Evolutionary conservation across 371 early-diverging fungal species (phyloP), one percentile per base, ranked within the genome.

Genomic region (Mucor sp.): DNA sequence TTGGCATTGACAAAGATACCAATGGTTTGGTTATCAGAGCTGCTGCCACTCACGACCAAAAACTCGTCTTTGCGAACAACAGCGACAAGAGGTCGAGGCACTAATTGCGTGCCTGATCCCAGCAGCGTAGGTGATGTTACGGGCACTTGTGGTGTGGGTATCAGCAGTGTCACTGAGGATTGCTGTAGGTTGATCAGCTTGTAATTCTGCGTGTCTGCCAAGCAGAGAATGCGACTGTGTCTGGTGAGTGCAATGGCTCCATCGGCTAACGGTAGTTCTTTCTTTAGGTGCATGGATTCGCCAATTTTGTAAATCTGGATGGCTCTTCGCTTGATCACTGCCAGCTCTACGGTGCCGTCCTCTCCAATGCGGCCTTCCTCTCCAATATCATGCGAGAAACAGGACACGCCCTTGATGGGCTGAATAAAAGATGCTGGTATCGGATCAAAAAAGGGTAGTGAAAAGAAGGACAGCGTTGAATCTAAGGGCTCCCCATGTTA

Each of bases 1-100:
- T 73, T 67, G 6, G 83, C 74, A 39, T 88, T 82, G 7, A 93
- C 84, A 76, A 93, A 92, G 28, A 94, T 83, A 57, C 95, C 95
- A 43, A 95, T 85, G 9, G 88, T 80, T 59, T 79, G 82, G 69
- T 77, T 77, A 71, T 82, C 77, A 63, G 68, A 66, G 57, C 65
- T 58, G 0, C 87, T 58, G 0, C 87, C 90, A 62, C 88, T 90
- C 2, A 89, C 90, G 6, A 95, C 70, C 53, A 95, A 67, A 70
- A 92, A 95, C 63, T 95, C 94, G 47, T 83, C 85, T 25, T 84
- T 80, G 19, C 77, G 80, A 35, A 93, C 84, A 2, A 86, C 85
- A 0, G 88, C 80, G 11, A 90, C 81, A 3, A 90, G 65, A 3
- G 95, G 94, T 23, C 76, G 80, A 55, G 89, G 71, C 8, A 86